Percentiles rank a stretch among this genome's conserved stretches.
These are phyloP conservation scores for Rhododendron griersonianum DNA, from an alignment of 148 eudicot species.

Conservation along the genomic window DNA sequence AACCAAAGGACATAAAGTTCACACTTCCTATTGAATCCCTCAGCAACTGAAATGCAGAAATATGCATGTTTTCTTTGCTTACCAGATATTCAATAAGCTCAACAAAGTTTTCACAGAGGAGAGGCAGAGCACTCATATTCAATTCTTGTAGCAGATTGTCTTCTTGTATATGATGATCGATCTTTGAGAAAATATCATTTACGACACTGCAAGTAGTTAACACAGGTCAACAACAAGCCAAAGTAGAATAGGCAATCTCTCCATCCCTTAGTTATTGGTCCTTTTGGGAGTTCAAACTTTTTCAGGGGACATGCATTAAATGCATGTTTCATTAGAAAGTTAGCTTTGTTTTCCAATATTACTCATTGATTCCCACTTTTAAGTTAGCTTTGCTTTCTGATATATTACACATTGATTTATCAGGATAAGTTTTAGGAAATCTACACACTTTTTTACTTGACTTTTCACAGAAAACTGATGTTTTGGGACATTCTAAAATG, in stretches of 20 bases:
- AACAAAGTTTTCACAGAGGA: slow-evolving; percentile 51
- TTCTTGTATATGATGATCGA: slow-evolving; percentile 42
- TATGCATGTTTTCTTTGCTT: slow-evolving; percentile 6
- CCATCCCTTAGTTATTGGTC: not conserved
- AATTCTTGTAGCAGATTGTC: slow-evolving; percentile 40
- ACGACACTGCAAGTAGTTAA: slow-evolving; percentile 39
- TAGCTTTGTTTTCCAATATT: too few relatives aligned
- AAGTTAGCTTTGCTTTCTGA: not conserved
- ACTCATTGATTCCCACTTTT: too few relatives aligned
- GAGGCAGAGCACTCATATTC: slow-evolving; percentile 51
- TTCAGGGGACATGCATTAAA: too few relatives aligned
- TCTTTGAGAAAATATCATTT: slow-evolving; percentile 47
- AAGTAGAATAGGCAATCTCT: not conserved
- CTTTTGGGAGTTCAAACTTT: not conserved
- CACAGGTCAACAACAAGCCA: not conserved
- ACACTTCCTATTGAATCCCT: not conserved
- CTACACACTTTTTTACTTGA: not conserved
- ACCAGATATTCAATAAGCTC: slow-evolving; percentile 56
- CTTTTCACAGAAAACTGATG: not conserved
- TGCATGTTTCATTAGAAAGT: too few relatives aligned
- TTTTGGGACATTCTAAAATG: not conserved
- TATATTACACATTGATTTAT: not conserved
- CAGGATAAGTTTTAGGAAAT: not conserved
- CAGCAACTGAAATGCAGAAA: not conserved
- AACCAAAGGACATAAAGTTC: not conserved